Base-by-base conservation (phyloP, 306 rosid species). In the Casuarina equisetifolia region DNA sequence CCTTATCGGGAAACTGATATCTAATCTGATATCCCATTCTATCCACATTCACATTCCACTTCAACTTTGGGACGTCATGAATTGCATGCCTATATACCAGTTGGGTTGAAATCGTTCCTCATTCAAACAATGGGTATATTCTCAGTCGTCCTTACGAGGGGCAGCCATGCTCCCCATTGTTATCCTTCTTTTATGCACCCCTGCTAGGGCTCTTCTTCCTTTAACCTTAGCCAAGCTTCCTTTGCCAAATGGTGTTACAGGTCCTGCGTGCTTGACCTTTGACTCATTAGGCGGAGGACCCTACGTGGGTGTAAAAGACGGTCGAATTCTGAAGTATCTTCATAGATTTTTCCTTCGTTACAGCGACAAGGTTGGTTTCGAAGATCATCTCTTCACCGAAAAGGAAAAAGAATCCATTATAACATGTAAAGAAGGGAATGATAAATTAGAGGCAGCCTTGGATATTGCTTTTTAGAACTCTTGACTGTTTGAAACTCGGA, bases 211-310 rank as follows among this genome's bases (percentile, higher is more conserved):
- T 36, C 1, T 71, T 45, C 54, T 4, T 39, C 76, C 86, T 32
- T 38, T 72, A n/a, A 87, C 78, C 40, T 6, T 42, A 10, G 43
- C 66, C 1, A 82, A 75, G 73, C 74, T 89, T 9, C 72, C 4
- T 8, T 74, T 89, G 66, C 89, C 88, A 6, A 5, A 75, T 48
- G 78, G 79, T 4, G 0, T 84, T 15, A 69, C 69, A 5, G 89
- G 87, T 19, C 88, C 90, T 2, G 89, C 82, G 52, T 51, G 89
- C 1, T 13, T 80, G 1, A 87, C 84, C 61, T 89, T 87, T 52
- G 84, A 82, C 73, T 10, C 44, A 0, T 11, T 42, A 2, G 82
- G 83, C 19, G 75, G 17, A 77, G 91, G 88, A 25, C 86, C 87
- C 44, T 85, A 79, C 73, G 81, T 75, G 1, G 68, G 86, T 62